Conservation (phyloP, 2,329 filamentous ascomycete genomes). For the Epichloe amarillans region DNA sequence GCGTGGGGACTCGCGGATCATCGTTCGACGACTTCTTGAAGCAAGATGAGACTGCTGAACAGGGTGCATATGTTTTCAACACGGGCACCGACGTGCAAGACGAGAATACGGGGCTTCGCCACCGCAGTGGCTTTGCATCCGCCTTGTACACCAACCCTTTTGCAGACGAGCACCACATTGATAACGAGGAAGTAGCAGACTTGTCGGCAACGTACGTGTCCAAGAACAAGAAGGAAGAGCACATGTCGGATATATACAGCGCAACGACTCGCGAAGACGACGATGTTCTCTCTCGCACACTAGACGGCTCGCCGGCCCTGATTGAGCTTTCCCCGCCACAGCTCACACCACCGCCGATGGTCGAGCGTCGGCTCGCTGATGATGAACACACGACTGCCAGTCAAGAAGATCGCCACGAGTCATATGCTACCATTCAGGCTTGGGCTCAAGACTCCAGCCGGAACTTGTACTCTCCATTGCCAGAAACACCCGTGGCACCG, state of each 20-base stretch:
- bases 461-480: constrained; percentile 49
- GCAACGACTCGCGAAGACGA: constrained; percentile 33
- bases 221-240: constrained; percentile 30
- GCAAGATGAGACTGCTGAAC: constrained; percentile 36
- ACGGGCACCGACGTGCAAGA: constrained; percentile 34
- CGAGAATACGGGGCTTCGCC: constrained; percentile 33
- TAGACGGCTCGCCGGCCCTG: constrained; percentile 17
- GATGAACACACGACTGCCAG: constrained; percentile 41
- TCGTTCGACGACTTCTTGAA: constrained; percentile 48
- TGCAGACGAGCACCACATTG: constrained; percentile 41
- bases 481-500: constrained; percentile 34
- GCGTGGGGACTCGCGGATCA: constrained; percentile 16
- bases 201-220: constrained; percentile 29
- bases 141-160: constrained; percentile 46
- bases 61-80: constrained; percentile 44
- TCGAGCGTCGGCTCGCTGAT: constrained; percentile 23
- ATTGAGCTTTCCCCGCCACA: constrained; percentile 18
- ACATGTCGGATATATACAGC: constrained; percentile 42
- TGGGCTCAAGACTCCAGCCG: constrained; percentile 44
- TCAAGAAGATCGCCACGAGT: constrained; percentile 31
- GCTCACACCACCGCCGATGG: constrained; percentile 12
- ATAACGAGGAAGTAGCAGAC: constrained; percentile 29
- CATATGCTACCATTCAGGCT: constrained; percentile 49
- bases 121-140: constrained; percentile 27
- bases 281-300: constrained; percentile 12